A percentile compares a stretch with the other conserved stretches of the same genome.
phyloP scores from a whole-genome alignment of 1,139 yeast genomes.

The Petasospora rhodanensis region DNA sequence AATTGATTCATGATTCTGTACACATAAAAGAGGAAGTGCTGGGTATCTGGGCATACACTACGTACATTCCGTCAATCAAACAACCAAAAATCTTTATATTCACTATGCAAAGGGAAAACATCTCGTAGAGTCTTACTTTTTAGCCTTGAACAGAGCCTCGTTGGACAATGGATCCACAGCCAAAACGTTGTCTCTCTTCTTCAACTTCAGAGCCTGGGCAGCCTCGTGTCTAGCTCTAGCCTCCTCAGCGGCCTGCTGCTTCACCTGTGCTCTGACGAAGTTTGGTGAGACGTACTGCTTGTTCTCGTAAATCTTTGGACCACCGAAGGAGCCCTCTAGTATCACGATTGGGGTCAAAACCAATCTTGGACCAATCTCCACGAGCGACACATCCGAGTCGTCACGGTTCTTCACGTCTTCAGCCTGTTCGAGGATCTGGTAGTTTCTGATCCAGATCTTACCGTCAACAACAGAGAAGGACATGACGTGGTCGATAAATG shows the following conservation, averaged over 20 bases:
- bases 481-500: conserved; percentile 92
- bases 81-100: too few species aligned
- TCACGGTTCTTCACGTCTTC: conserved; percentile 44
- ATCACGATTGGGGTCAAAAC: conserved; percentile 90
- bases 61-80: not conserved
- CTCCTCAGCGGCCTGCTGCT: conserved; percentile 73
- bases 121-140: conserved; percentile 1
- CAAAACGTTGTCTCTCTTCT: conserved; percentile 69
- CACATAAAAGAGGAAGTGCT: conserved; percentile 4
- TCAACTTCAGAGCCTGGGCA: conserved; percentile 69
- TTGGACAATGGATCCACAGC: conserved; percentile 83
- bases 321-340: conserved; percentile 95
- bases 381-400: conserved; percentile 61
- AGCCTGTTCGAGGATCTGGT: conserved; percentile 78
- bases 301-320: conserved; percentile 96
- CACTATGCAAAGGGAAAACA: not conserved
- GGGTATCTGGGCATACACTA: too few species aligned
- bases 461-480: conserved; percentile 89
- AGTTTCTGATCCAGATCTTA: conserved; percentile 94
- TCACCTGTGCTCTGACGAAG: conserved; percentile 84
- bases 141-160: conserved; percentile 60
- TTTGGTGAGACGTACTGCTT: conserved; percentile 96
- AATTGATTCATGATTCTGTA: conserved; percentile 9
- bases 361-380: conserved; percentile 96
- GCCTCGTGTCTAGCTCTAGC: conserved; percentile 79